Evolutionary conservation across 768 basidiomycete genomes (phyloP).

Genomic region (Tulasnella sp.): DNA sequence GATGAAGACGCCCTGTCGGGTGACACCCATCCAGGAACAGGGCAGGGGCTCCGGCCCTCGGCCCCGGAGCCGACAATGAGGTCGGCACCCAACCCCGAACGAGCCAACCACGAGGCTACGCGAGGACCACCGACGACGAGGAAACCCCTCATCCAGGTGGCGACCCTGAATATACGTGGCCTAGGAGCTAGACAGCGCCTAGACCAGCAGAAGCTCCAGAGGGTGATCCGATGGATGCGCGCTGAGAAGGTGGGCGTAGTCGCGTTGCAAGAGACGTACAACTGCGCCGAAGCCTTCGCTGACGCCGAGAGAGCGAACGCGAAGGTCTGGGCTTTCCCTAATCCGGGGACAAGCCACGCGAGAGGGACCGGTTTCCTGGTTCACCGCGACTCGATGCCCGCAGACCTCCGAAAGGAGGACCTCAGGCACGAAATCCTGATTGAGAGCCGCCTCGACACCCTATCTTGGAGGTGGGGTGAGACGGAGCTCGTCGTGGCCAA

Average conservation of each 20-base stretch:
- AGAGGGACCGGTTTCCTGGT: slow-evolving; percentile 8
- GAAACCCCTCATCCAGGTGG: neutral
- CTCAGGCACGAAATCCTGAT: neutral
- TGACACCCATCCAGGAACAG: neutral
- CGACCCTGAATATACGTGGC: neutral
- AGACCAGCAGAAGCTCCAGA: neutral
- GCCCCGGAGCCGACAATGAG: no score
- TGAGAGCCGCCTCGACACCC: neutral
- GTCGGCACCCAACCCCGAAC: no score
- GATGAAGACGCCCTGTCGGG: neutral
- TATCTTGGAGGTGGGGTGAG: neutral
- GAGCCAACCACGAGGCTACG: no score
- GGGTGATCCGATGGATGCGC: neutral
- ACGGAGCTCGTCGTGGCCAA: neutral
- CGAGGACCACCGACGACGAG: no score
- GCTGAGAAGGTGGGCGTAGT: neutral
- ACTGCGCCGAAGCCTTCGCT: neutral
- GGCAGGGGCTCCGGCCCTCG: neutral
- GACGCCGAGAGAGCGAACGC: neutral
- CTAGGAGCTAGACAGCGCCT: neutral
- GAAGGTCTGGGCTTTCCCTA: neutral
- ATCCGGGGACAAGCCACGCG: neutral
- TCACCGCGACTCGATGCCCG: neutral
- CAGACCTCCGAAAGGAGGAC: neutral
- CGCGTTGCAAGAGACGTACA: slow-evolving; percentile 13